Evolutionary conservation across 75 land plant species (phyloP).

Genomic region (Gnetum montanum): DNA sequence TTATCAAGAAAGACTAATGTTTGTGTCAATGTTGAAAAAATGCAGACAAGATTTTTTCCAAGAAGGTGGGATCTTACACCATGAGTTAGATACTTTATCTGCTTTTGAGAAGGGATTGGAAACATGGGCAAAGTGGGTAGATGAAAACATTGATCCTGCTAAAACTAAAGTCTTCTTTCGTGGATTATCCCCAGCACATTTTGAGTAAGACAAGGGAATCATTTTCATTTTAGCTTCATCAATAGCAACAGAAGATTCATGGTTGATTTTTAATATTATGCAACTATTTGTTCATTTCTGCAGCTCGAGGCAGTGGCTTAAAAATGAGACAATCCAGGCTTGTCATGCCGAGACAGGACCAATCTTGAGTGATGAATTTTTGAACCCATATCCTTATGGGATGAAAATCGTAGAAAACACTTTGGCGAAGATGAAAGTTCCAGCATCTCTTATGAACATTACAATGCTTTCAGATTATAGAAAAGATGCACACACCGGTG

Average conservation of each 20-base stretch:
- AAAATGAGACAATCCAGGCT: no score
- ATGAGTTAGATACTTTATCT: conserved; percentile 38
- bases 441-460: conserved; percentile 35
- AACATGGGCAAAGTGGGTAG: conserved; percentile 73
- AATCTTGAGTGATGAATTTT: no score
- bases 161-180: conserved; percentile 68
- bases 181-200: conserved; percentile 71
- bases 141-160: conserved; percentile 36
- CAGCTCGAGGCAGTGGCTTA: no score
- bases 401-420: conserved; percentile 12
- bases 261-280: no score
- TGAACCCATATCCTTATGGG: no score
- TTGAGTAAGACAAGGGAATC: conserved; percentile 50
- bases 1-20: no score
- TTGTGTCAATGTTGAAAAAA: not conserved
- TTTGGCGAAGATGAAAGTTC: conserved; percentile 10
- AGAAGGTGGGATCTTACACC: conserved; percentile 19
- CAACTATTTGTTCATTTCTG: no score
- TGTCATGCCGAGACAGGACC: no score
- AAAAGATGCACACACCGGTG: conserved; percentile 46
- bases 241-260: no score
- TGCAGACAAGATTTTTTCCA: conserved; percentile 47
- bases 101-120: conserved; percentile 49
- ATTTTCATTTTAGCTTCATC: no score
- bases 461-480: conserved; percentile 43